Percentiles rank a stretch among this genome's conserved stretches.
phyloP scores from a whole-genome alignment of 1,139 yeast genomes.

The Taphrina populina region DNA sequence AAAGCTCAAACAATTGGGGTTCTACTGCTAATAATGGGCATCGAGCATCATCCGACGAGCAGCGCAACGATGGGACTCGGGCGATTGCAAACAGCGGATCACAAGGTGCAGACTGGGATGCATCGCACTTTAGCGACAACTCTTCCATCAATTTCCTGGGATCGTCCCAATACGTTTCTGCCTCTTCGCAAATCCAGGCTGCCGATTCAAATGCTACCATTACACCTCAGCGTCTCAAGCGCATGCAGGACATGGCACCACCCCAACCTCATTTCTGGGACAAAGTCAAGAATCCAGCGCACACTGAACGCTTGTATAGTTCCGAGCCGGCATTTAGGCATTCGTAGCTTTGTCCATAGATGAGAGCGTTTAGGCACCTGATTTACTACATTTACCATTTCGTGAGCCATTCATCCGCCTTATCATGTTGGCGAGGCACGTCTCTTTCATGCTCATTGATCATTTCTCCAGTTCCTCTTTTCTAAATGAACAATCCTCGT shows the following conservation, averaged over 20 bases:
- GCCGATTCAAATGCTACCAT: constrained; percentile 29
- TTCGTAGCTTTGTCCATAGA: background rate
- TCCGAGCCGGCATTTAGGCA: constrained; percentile 17
- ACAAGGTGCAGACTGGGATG: background rate
- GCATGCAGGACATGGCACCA: constrained; percentile 1
- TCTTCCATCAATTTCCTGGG: constrained; percentile 16
- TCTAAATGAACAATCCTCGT: constrained; percentile 6
- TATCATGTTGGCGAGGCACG: constrained; percentile 16
- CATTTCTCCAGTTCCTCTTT: constrained; percentile 31
- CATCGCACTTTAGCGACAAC: constrained; percentile 14
- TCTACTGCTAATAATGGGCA: too few relatives aligned
- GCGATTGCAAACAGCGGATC: background rate
- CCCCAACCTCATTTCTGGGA: background rate
- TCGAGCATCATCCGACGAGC: too few relatives aligned
- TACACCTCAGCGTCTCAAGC: constrained; percentile 22
- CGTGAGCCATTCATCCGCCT: constrained; percentile 23
- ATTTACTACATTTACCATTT: constrained; percentile 8
- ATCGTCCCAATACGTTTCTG: constrained; percentile 25
- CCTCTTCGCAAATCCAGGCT: constrained; percentile 4
- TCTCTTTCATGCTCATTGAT: constrained; percentile 26
- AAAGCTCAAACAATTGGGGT: constrained; percentile 11
- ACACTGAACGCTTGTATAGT: constrained; percentile 3
- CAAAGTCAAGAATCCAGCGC: background rate
- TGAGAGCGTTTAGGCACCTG: constrained; percentile 6
- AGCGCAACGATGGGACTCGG: too few relatives aligned